Conservation (phyloP, 2,329 filamentous ascomycete species). For the Lasiodiplodia sp. region DNA sequence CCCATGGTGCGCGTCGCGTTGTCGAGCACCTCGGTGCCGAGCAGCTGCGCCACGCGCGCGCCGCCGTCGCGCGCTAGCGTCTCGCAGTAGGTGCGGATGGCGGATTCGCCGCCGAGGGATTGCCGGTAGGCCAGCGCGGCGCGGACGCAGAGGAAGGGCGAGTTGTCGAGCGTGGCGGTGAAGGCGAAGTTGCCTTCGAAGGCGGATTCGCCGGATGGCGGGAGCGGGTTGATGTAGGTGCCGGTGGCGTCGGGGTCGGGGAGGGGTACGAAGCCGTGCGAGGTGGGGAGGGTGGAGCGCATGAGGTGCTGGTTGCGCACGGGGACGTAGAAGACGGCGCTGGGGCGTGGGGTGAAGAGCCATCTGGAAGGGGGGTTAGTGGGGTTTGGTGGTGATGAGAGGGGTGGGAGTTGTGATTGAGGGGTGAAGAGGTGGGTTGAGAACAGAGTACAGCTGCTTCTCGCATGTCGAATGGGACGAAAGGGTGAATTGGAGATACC, state of each 20-base stretch:
- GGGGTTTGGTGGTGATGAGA: slow-evolving; percentile 2
- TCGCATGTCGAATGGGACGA: neutral
- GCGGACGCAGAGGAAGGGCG: slow-evolving; percentile 74
- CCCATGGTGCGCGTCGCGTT: slow-evolving; percentile 68
- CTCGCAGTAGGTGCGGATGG: slow-evolving; percentile 69
- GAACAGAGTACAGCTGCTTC: too few species aligned
- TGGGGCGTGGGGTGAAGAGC: slow-evolving; percentile 81
- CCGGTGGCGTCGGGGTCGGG: slow-evolving; percentile 31
- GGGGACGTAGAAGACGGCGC: slow-evolving; percentile 82
- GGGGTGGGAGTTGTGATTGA: neutral
- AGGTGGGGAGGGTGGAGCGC: slow-evolving; percentile 77
- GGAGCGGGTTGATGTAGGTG: slow-evolving; percentile 47
- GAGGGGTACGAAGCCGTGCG: slow-evolving; percentile 73
- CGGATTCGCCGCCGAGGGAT: slow-evolving; percentile 75
- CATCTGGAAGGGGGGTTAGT: slow-evolving; percentile 60
- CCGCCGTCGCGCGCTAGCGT: slow-evolving; percentile 71
- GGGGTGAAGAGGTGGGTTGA: slow-evolving; percentile 11
- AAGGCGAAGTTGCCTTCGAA: slow-evolving; percentile 80
- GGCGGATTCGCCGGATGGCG: slow-evolving; percentile 58
- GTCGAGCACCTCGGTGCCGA: slow-evolving; percentile 77
- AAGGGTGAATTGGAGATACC: slow-evolving; percentile 7
- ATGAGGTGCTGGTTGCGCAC: slow-evolving; percentile 77
- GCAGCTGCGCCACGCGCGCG: slow-evolving; percentile 62
- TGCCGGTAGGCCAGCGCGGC: slow-evolving; percentile 75
- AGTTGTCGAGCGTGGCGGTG: slow-evolving; percentile 76